phyloP scores from a whole-genome alignment of 1,284 basidiomycete species.

The Apiotrichum sp. region DNA sequence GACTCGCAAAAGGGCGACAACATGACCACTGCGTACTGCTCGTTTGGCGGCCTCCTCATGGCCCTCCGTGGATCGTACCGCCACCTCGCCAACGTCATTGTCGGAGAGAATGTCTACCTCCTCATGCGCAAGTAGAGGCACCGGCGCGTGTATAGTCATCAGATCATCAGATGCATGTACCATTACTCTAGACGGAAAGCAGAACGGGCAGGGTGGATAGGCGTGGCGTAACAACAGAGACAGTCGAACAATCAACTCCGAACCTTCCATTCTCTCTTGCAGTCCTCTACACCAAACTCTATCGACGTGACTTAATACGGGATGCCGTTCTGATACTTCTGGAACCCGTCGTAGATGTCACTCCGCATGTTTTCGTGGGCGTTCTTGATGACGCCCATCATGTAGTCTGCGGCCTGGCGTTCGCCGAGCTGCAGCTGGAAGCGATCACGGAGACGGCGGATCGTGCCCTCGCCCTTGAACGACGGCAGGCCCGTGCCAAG shows the following conservation, averaged over 20 bases:
- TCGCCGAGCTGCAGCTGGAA: conserved; percentile 80
- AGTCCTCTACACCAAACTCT: too few relatives aligned
- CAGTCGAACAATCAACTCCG: too few relatives aligned
- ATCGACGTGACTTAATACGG: conserved; percentile 20
- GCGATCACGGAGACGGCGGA: conserved; percentile 76
- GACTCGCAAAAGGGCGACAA: conserved; percentile 59
- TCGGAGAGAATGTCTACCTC: conserved; percentile 88
- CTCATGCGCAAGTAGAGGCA: conserved; percentile 65
- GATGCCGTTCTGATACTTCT: conserved; percentile 45
- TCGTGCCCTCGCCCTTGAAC: conserved; percentile 92
- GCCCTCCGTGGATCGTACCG: conserved; percentile 88
- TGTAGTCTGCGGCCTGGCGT: conserved; percentile 84
- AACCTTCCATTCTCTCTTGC: too few relatives aligned
- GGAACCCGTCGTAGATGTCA: conserved; percentile 82
- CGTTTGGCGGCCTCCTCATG: conserved; percentile 94
- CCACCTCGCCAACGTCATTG: conserved; percentile 84
- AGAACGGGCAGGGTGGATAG: neutral
- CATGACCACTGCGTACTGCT: conserved; percentile 75
- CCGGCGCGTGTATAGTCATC: conserved; percentile 2
- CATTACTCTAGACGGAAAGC: conserved; percentile 5
- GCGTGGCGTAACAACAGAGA: neutral
- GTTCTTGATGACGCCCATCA: conserved; percentile 81
- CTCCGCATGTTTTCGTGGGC: conserved; percentile 91
- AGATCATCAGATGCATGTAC: conserved; percentile 14
- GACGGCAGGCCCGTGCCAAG: conserved; percentile 88